phyloP scores from a whole-genome alignment of 768 basidiomycete species.

The Mycena maculata region DNA sequence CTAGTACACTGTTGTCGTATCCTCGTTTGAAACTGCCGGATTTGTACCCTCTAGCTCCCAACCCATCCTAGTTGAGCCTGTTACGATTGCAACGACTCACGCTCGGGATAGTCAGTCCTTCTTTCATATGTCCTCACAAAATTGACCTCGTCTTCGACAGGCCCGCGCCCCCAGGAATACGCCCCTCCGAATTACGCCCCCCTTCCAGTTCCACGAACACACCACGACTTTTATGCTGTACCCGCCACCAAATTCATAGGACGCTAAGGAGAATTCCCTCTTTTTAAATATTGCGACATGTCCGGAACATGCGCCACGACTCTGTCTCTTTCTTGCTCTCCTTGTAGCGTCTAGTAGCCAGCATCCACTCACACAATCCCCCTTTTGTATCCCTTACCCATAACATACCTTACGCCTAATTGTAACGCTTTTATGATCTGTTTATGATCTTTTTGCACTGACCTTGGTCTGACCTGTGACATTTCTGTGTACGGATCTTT shows the following conservation, averaged over 20 bases:
- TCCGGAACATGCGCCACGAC: slow-evolving; percentile 32
- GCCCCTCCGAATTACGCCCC: slow-evolving; percentile 63
- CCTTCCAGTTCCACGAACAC: slow-evolving; percentile 41
- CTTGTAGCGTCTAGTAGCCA: slow-evolving; percentile 32
- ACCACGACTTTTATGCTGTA: slow-evolving; percentile 43
- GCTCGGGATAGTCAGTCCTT: slow-evolving; percentile 44
- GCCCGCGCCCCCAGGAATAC: slow-evolving; percentile 61
- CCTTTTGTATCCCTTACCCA: slow-evolving; percentile 23
- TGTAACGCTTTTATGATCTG: slow-evolving; percentile 13
- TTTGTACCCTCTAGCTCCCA: slow-evolving; percentile 50
- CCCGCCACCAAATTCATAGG: slow-evolving; percentile 23
- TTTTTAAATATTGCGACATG: slow-evolving; percentile 28
- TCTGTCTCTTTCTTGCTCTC: slow-evolving; percentile 24
- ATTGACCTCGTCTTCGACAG: slow-evolving; percentile 34
- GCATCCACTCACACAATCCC: slow-evolving; percentile 3
- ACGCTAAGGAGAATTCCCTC: slow-evolving; percentile 23
- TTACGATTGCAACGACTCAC: slow-evolving; percentile 65
- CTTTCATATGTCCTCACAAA: neutral
- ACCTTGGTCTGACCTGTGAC: no score
- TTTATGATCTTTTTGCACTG: slow-evolving; percentile 5
- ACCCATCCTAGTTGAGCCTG: slow-evolving; percentile 59
- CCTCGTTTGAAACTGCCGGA: slow-evolving; percentile 55
- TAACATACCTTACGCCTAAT: slow-evolving; percentile 27
- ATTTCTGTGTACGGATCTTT: no score
- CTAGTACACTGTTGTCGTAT: slow-evolving; percentile 61